phyloP scores from a whole-genome alignment of 2,329 filamentous ascomycete species.

The Ceratocystis albifundus region DNA sequence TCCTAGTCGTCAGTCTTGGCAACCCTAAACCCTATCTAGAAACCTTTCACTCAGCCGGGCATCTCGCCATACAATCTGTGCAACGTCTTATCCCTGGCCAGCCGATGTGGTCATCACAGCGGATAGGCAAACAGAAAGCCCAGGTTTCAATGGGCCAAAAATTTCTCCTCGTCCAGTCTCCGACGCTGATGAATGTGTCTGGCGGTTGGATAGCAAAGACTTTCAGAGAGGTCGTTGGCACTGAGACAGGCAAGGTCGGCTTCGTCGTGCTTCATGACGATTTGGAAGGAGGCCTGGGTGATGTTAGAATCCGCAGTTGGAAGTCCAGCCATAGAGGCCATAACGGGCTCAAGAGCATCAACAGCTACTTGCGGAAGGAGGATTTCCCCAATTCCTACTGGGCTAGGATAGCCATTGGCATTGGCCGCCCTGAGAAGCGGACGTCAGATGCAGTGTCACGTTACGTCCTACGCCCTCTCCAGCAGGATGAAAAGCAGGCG shows the following conservation, averaged over 20 bases:
- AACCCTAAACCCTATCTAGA: slow-evolving; percentile 66
- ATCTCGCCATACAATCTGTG: slow-evolving; percentile 58
- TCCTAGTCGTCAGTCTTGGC: slow-evolving; percentile 78
- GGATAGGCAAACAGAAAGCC: slow-evolving; percentile 42
- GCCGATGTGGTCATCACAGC: slow-evolving; percentile 39
- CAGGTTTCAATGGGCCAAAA: slow-evolving; percentile 39
- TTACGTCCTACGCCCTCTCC: slow-evolving; percentile 67
- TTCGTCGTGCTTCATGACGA: slow-evolving; percentile 84
- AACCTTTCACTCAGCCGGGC: slow-evolving; percentile 79
- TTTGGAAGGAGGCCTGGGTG: slow-evolving; percentile 60
- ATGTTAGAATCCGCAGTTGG: slow-evolving; percentile 53
- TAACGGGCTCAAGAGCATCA: slow-evolving; percentile 61
- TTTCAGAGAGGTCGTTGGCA: slow-evolving; percentile 46
- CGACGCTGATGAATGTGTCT: slow-evolving; percentile 72
- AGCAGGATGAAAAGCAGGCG: slow-evolving; percentile 37
- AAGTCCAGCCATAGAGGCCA: slow-evolving; percentile 56
- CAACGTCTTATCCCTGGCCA: slow-evolving; percentile 37
- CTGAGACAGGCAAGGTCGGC: slow-evolving; percentile 29
- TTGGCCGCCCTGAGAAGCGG: slow-evolving; percentile 66
- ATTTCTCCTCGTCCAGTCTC: slow-evolving; percentile 62
- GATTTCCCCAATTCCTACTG: slow-evolving; percentile 36
- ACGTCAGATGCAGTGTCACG: slow-evolving; percentile 55
- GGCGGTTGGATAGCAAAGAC: slow-evolving; percentile 58
- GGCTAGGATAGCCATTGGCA: slow-evolving; percentile 65
- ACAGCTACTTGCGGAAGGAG: slow-evolving; percentile 36